Evolutionary conservation across 169 alveolate species (phyloP).

Genomic region (Theileria sp.): DNA sequence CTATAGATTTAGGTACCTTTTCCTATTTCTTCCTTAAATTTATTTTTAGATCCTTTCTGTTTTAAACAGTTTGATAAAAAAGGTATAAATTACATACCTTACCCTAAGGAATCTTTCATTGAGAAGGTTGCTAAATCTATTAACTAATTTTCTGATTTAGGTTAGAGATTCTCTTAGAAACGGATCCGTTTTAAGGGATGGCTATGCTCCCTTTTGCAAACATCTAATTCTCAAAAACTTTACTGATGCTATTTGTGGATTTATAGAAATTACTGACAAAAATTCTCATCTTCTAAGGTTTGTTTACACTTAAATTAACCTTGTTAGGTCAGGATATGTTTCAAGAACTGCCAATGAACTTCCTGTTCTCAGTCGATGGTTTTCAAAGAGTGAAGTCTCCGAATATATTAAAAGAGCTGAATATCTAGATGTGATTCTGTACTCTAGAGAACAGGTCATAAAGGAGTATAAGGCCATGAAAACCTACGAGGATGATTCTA

Average conservation of each 20-base stretch:
- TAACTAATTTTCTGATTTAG: not conserved
- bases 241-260: conserved; percentile 85
- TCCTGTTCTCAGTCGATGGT: conserved; percentile 95
- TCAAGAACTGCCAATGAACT: conserved; percentile 92
- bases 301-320: not conserved
- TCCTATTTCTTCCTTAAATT: not conserved
- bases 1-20: conserved; percentile 8
- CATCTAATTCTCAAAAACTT: conserved; percentile 94
- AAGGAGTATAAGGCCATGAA: conserved; percentile 85
- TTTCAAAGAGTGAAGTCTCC: conserved; percentile 78
- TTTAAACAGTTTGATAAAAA: conserved; percentile 72
- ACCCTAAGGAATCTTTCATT: conserved; percentile 65
- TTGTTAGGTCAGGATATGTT: conserved; percentile 84
- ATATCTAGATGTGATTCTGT: conserved; percentile 92
- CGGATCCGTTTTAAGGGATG: conserved; percentile 67
- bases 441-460: conserved; percentile 91
- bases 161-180: conserved; percentile 56
- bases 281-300: conserved; percentile 82
- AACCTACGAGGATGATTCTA: conserved; percentile 34
- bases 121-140: conserved; percentile 40
- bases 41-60: conserved; percentile 67
- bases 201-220: conserved; percentile 98
- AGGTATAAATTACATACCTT: conserved; percentile 68
- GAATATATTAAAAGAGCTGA: conserved; percentile 78
- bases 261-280: conserved; percentile 86